A percentile compares a stretch with the other conserved stretches of the same genome.
phyloP scores from a whole-genome alignment of 306 rosid species.

The Begonia peltatifolia region DNA sequence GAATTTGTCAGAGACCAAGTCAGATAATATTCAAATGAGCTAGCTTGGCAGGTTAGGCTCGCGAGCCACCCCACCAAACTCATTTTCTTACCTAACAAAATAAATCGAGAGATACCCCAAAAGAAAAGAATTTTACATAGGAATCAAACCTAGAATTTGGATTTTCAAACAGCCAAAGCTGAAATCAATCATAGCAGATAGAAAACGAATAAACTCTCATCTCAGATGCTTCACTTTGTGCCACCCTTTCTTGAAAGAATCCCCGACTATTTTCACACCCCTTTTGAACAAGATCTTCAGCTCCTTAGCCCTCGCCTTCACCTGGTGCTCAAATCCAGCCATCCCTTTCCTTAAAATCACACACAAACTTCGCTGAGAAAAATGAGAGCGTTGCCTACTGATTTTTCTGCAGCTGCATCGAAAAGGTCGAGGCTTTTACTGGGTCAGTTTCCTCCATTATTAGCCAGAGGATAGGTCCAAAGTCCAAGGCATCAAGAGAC shows the following conservation, averaged over 20 bases:
- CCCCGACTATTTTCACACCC: constrained; percentile 49
- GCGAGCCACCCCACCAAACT: too few species aligned
- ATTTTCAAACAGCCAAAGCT: neutral
- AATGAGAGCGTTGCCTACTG: too few species aligned
- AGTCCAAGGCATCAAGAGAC: constrained; percentile 22
- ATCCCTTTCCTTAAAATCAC: constrained; percentile 4
- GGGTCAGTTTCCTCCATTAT: neutral
- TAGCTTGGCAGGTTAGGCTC: too few species aligned
- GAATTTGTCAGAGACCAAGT: too few species aligned
- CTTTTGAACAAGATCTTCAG: constrained; percentile 35
- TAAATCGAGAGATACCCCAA: neutral
- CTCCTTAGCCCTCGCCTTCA: constrained; percentile 44
- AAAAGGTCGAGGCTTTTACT: neutral
- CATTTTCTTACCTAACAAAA: neutral
- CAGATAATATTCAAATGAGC: too few species aligned
- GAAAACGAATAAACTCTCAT: constrained; percentile 4
- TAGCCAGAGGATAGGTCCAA: too few species aligned
- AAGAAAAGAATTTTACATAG: constrained; percentile 4
- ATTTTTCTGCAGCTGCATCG: too few species aligned
- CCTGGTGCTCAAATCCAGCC: constrained; percentile 45
- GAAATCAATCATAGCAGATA: neutral
- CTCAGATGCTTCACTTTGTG: constrained; percentile 41
- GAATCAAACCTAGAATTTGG: constrained; percentile 9
- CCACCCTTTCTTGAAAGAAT: constrained; percentile 84
- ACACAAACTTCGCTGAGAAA: too few species aligned